phyloP scores from a whole-genome alignment of 305 asterid genomes.

The Fraxinus floribunda region DNA sequence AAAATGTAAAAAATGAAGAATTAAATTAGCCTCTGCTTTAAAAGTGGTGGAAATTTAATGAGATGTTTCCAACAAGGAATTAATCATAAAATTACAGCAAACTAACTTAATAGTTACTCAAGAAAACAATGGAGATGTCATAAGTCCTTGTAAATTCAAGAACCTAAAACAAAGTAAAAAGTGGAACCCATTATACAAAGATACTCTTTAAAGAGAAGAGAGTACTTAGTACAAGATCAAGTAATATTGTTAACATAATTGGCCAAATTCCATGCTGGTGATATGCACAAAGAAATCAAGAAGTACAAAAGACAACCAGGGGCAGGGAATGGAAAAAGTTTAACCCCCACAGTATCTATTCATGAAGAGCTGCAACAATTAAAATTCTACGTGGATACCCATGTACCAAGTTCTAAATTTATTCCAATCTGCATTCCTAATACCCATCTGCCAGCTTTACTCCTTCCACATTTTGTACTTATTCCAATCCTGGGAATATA shows the following conservation, averaged over 20 bases:
- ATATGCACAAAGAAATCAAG: neutral
- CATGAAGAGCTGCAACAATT: neutral
- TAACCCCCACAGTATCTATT: neutral
- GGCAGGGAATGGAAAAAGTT: neutral
- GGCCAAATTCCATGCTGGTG: neutral
- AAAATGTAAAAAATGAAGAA: conserved; percentile 17
- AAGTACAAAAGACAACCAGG: neutral
- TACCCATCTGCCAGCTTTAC: neutral
- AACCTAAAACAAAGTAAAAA: neutral
- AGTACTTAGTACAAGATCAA: neutral
- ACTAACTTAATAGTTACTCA: neutral
- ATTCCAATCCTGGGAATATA: neutral
- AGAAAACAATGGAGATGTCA: neutral
- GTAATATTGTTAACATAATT: neutral
- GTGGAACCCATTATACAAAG: neutral
- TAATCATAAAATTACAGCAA: neutral
- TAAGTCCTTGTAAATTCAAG: neutral
- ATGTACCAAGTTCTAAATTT: neutral
- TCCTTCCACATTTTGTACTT: neutral
- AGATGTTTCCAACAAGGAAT: neutral
- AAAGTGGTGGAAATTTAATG: neutral
- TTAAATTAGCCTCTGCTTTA: conserved; percentile 9
- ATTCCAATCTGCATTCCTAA: neutral
- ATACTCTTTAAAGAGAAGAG: neutral
- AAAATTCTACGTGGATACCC: neutral